Conservation (phyloP, 495 filamentous ascomycete genomes). For the Schizothecium vesticola region DNA sequence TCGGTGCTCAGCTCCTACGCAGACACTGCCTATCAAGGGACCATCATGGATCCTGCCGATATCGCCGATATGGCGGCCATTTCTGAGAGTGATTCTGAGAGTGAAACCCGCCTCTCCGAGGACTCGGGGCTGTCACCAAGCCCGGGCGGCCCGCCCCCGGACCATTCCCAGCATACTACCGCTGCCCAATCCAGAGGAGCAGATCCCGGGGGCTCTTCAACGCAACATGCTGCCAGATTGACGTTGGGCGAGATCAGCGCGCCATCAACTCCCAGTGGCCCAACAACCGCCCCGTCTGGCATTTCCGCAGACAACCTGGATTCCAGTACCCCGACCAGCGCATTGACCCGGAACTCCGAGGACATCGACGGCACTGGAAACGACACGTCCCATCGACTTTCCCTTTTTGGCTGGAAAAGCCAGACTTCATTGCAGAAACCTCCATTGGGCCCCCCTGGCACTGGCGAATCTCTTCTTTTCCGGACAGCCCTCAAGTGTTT, state of each 20-base stretch:
- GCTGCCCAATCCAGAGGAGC: background rate
- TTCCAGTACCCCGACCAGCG: background rate
- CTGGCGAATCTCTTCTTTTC: background rate
- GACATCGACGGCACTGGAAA: background rate
- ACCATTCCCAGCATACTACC: background rate
- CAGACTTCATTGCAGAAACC: background rate
- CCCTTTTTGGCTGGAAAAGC: background rate
- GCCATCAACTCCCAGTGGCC: background rate
- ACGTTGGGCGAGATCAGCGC: background rate
- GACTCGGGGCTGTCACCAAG: background rate
- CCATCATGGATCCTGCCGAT: background rate
- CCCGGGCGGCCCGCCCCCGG: background rate
- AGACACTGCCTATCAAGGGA: slow-evolving; percentile 5
- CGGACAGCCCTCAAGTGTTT: background rate
- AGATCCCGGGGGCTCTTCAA: background rate
- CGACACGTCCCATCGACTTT: background rate
- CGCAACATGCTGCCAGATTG: background rate
- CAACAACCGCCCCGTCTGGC: background rate
- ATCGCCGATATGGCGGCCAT: background rate
- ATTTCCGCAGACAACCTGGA: background rate
- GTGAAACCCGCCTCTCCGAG: background rate
- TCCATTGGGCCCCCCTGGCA: background rate
- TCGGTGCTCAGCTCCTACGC: slow-evolving; percentile 8
- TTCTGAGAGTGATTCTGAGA: background rate
- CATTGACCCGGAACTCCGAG: background rate